These are phyloP conservation scores for Mucor sp. DNA, from an alignment of 371 early-diverging fungal species.

Conservation along the genomic window DNA sequence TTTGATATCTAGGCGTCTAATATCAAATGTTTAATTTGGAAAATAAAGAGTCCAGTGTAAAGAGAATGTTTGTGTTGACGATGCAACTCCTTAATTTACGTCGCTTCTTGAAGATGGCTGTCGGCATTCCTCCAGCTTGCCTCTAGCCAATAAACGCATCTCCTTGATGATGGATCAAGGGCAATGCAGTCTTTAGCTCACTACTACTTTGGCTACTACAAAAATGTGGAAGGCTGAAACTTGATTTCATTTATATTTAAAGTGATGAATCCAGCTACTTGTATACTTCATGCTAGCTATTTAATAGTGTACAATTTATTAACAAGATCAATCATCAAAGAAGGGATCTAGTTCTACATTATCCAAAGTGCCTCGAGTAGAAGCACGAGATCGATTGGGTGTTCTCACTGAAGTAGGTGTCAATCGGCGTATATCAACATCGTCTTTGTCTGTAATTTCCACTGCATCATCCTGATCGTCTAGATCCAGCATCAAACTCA, in stretches of 20 bases:
- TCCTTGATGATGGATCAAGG: neutral
- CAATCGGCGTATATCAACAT: neutral
- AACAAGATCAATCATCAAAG: constrained; percentile 8
- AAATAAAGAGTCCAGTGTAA: neutral
- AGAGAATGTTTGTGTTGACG: neutral
- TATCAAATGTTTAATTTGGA: neutral
- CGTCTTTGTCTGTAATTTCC: constrained; percentile 9
- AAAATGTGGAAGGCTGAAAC: too few species aligned
- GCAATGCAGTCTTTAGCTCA: neutral
- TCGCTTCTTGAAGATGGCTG: neutral
- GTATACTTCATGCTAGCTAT: too few species aligned
- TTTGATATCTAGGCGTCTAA: neutral
- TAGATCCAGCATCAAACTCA: constrained; percentile 2
- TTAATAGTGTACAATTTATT: neutral
- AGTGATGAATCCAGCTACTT: too few species aligned
- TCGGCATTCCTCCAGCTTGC: neutral
- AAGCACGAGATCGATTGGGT: constrained; percentile 6
- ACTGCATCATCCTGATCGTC: constrained; percentile 5
- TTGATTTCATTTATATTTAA: too few species aligned
- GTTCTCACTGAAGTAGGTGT: neutral
- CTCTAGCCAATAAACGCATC: neutral
- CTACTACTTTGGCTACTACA: neutral
- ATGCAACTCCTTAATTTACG: neutral
- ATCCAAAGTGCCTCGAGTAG: constrained; percentile 14
- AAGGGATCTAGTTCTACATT: constrained; percentile 16